Evolutionary conservation across 345 rosid genomes (phyloP).

Genomic region (Sisymbrium irio): DNA sequence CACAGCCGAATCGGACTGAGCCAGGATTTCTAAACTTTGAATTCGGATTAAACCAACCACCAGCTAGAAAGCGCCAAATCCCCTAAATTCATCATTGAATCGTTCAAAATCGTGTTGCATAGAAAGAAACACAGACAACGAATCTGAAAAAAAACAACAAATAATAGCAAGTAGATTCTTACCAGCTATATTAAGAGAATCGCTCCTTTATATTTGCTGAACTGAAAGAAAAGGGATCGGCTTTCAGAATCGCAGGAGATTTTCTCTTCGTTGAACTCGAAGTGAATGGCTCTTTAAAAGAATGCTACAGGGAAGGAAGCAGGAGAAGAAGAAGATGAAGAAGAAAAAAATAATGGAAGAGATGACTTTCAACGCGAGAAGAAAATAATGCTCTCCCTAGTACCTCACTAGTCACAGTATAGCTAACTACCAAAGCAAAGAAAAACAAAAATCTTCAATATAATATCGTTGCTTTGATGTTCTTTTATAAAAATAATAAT

Average conservation of each 20-base stretch:
- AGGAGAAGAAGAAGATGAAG: background rate
- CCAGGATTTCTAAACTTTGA: background rate
- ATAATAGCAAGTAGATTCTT: background rate
- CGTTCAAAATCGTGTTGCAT: background rate
- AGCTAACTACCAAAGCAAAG: background rate
- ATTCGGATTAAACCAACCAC: constrained; percentile 2
- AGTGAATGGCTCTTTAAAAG: constrained; percentile 11
- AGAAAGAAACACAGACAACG: background rate
- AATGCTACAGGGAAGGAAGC: background rate
- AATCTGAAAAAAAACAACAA: constrained; percentile 8
- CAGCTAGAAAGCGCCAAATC: background rate
- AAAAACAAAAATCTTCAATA: background rate
- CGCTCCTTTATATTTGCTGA: background rate
- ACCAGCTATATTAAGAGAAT: background rate
- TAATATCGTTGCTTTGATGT: background rate
- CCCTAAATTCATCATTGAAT: constrained; percentile 10
- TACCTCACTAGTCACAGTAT: constrained; percentile 15
- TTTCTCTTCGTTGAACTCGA: background rate
- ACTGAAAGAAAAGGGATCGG: background rate
- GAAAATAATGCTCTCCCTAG: constrained; percentile 18
- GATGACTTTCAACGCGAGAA: constrained; percentile 1
- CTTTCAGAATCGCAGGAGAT: background rate
- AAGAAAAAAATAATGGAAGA: background rate
- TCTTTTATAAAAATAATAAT: background rate
- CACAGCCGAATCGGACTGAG: background rate